Percentiles rank a stretch among this genome's conserved stretches.
Evolutionary conservation across 2,329 filamentous ascomycete genomes (phyloP).

Genomic region (Ophiostoma sp.): DNA sequence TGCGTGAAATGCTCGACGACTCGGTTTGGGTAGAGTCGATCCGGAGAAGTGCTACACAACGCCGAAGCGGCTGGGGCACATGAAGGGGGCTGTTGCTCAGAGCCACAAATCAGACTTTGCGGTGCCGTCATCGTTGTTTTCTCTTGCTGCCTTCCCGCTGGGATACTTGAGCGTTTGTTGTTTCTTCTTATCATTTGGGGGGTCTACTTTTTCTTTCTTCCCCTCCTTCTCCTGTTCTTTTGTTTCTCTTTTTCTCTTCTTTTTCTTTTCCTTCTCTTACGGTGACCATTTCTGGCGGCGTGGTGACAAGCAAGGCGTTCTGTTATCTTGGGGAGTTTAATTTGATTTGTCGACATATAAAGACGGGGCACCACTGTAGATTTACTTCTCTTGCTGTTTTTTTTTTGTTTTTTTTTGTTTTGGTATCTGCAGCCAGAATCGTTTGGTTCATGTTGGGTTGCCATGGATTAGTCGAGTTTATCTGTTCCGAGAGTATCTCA

Average conservation of each 20-base stretch:
- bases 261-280: background rate
- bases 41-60: slow-evolving; percentile 76
- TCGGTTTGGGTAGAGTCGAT: slow-evolving; percentile 94
- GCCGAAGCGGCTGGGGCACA: slow-evolving; percentile 37
- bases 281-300: background rate
- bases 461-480: too few relatives aligned
- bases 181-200: too few relatives aligned
- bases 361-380: too few relatives aligned
- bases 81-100: background rate
- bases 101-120: background rate
- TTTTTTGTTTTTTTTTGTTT: too few relatives aligned
- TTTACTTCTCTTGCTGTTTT: too few relatives aligned
- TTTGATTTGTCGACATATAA: background rate
- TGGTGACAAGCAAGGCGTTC: background rate
- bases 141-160: background rate
- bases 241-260: background rate
- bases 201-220: too few relatives aligned
- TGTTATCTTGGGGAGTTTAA: background rate
- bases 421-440: too few relatives aligned
- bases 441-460: too few relatives aligned
- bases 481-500: background rate
- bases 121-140: background rate
- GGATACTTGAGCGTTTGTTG: too few relatives aligned
- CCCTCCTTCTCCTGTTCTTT: background rate
- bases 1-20: slow-evolving; percentile 82